Evolutionary conservation across 2,329 filamentous ascomycete species (phyloP), one percentile per base, ranked within the genome.

Genomic region (Sarocladium oryzae): DNA sequence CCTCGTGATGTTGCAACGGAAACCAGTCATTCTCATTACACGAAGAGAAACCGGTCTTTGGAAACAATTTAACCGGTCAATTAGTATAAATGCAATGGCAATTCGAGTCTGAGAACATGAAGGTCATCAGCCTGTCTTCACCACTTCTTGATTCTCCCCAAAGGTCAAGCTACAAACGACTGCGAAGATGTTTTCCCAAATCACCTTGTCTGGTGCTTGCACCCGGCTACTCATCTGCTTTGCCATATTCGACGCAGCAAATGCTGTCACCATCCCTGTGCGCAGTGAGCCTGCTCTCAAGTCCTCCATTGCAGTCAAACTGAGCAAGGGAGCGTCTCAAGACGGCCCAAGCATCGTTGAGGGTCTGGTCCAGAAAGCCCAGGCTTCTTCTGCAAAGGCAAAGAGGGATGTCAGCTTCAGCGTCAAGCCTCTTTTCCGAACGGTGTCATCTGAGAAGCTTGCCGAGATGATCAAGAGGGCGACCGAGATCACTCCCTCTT

Each of bases 231-330:
- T 40, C 21, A 4, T 40, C 21, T 8, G 7, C 18, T 16, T 40
- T 20, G 8, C n/a, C 9, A 7, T 40, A 6, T 23, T 23, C 18
- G 35, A 37, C 16, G n/a, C 16, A 8, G 35, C 35, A 9, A 10
- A 8, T 21, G 37, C 37, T 4, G 37, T 23, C 18, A 40, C 37
- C 15, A 20, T 40, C 15, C 37, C 37, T 20, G 20, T 40, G 8
- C 37, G 18, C 16, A 40, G 37, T 18, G 37, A 40, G 18, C 16
- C 37, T 8, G 5, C 9, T 13, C 16, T 35, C 6, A 51, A 45
- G 35, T 30, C 50, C 32, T 35, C 50, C 24, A 45, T 51, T 36
- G 50, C 50, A 2, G 26, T 51, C 50, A 51, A 51, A 28, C 24
- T 51, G 10, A 51, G n/a, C 38, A 33, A 26, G 20, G 28, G 4